Evolutionary conservation across 352 stramenopile genomes (phyloP).

Genomic region (Globisporangium echinulatum): DNA sequence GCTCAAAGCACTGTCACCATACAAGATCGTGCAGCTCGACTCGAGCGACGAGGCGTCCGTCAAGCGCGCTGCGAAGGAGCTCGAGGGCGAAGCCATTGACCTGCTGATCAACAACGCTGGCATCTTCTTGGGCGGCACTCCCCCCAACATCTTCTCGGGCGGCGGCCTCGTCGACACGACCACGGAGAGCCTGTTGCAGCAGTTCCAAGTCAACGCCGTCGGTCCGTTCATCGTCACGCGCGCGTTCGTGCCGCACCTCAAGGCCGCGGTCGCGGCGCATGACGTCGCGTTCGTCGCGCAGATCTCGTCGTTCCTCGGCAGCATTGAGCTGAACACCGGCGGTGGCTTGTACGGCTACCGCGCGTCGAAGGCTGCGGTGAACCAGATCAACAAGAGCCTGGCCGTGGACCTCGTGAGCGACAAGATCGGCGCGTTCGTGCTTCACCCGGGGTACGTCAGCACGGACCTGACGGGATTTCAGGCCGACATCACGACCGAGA

Average conservation of each 20-base stretch:
- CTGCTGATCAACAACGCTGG: slow-evolving; percentile 41
- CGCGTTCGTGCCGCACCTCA: slow-evolving; percentile 19
- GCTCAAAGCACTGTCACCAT: slow-evolving; percentile 11
- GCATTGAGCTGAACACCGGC: slow-evolving; percentile 8
- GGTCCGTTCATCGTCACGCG: slow-evolving; percentile 26
- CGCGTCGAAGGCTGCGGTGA: slow-evolving; percentile 38
- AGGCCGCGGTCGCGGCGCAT: slow-evolving; percentile 1
- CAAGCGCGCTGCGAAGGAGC: slow-evolving; percentile 2
- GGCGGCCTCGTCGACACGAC: slow-evolving; percentile 7
- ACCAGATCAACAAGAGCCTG: slow-evolving; percentile 23
- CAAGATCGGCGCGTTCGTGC: slow-evolving; percentile 18
- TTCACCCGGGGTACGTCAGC: slow-evolving; percentile 32
- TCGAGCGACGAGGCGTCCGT: slow-evolving; percentile 18
- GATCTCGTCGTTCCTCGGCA: slow-evolving; percentile 17
- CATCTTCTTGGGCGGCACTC: background rate
- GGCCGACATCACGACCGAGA: slow-evolving; percentile 15
- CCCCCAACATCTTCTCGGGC: background rate
- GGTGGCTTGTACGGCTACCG: slow-evolving; percentile 22
- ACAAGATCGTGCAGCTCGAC: slow-evolving; percentile 21
- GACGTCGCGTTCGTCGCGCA: slow-evolving; percentile 20
- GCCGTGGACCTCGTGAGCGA: slow-evolving; percentile 18
- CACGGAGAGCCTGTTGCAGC: slow-evolving; percentile 14
- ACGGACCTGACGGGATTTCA: slow-evolving; percentile 29
- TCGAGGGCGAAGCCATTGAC: slow-evolving; percentile 20
- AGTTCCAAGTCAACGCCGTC: slow-evolving; percentile 36